Percentiles rank a stretch among this genome's conserved stretches.
These are phyloP conservation scores for Solanum pinnatisectum DNA, from an alignment of 257 asterid species.

Conservation along the genomic window DNA sequence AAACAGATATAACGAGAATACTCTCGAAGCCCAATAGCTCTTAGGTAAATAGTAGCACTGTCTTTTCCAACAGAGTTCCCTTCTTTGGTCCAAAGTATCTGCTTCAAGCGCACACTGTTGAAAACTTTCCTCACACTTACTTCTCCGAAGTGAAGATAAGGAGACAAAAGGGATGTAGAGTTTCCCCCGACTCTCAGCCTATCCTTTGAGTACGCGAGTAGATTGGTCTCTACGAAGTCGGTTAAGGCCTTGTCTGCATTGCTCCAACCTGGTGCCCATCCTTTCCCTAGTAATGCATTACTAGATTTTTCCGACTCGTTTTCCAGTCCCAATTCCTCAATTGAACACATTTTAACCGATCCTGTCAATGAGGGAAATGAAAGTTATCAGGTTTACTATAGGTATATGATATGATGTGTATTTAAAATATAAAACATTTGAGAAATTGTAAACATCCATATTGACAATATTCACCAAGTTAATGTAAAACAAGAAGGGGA, in stretches of 20 bases:
- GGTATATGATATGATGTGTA: not conserved
- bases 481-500: not conserved
- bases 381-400: not conserved
- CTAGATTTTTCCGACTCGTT: slow-evolving; percentile 78
- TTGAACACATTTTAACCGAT: slow-evolving; percentile 19
- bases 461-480: not conserved
- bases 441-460: not conserved
- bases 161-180: slow-evolving; percentile 81
- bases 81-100: slow-evolving; percentile 55
- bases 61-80: slow-evolving; percentile 39
- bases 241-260: slow-evolving; percentile 63
- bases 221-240: slow-evolving; percentile 54
- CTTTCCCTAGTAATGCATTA: slow-evolving; percentile 73
- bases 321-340: slow-evolving; percentile 74
- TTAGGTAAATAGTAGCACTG: slow-evolving; percentile 49
- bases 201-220: slow-evolving; percentile 55
- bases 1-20: slow-evolving; percentile 88
- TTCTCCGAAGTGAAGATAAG: slow-evolving; percentile 84
- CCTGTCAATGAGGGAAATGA: slow-evolving; percentile 28
- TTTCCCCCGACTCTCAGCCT: slow-evolving; percentile 53
- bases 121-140: slow-evolving; percentile 65
- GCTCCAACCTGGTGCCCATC: slow-evolving; percentile 94
- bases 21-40: slow-evolving; percentile 73
- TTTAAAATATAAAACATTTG: not conserved
- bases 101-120: slow-evolving; percentile 49